Evolutionary conservation across 331 rosid genomes (phyloP), one percentile per base, ranked within the genome.

Genomic region (Prunus yedoensis): DNA sequence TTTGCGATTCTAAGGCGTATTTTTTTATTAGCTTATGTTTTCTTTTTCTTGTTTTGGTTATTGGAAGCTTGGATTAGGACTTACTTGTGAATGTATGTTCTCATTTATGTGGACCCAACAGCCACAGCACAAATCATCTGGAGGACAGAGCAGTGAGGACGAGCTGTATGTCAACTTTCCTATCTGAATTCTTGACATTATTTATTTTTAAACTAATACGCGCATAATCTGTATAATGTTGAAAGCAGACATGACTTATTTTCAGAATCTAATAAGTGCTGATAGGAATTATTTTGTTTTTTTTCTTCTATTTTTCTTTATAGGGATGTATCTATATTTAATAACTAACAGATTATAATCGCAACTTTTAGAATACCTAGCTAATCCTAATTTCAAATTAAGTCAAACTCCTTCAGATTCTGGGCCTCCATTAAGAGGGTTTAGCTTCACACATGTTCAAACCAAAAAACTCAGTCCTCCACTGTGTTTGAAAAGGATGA

Each of bases 151-250:
- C 56, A 46, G 71, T 79, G 77, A 82, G 49, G 78, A 79, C 61
- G 82, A 88, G 78, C 50, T 30, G 93, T 88, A 88, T 52, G 93
- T 76, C 81, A 56, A 81, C 70, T 71, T 69, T 77, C 64, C 59
- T 38, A 77, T 74, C 64, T 35, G 7, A 70, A 5, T 68, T 47
- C 17, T 41, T 17, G 13, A 66, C 28, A 43, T 72, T 58, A 3
- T 18, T 52, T 43, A n/a, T 17, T 45, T 32, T 53, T 45, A 2
- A 70, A 52, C 12, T 6, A 27, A 16, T 16, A 35, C 1, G 8
- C 9, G 9, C 4, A 49, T 20, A 68, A 16, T 51, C 28, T 15
- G 2, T 50, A 21, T 51, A 28, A 51, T 50, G 35, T 30, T 50
- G 17, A 28, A 27, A 51, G 30, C 5, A 69, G 74, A 69, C 28